phyloP scores from a whole-genome alignment of 1,284 basidiomycete genomes.

The Rhodotorula sp. region DNA sequence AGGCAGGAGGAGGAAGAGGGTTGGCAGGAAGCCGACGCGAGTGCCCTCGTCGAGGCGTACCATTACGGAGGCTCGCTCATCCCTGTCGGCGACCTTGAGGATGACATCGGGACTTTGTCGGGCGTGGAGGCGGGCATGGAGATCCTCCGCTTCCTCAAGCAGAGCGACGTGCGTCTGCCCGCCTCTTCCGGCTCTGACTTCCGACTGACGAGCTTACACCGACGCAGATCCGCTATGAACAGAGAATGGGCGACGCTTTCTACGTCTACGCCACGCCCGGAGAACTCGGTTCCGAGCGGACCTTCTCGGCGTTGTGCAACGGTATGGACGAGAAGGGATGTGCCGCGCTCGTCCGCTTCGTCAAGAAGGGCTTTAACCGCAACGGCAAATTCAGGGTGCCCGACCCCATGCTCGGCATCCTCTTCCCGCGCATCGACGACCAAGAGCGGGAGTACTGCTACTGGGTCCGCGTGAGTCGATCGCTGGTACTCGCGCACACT shows the following conservation, averaged over 20 bases:
- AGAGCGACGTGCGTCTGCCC: slow-evolving; percentile 57
- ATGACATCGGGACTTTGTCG: slow-evolving; percentile 67
- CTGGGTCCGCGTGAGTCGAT: slow-evolving; percentile 67
- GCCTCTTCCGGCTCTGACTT: background rate
- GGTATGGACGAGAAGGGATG: slow-evolving; percentile 68
- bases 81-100: slow-evolving; percentile 65
- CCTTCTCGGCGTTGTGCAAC: slow-evolving; percentile 78
- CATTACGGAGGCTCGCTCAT: slow-evolving; percentile 88
- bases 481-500: background rate
- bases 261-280: slow-evolving; percentile 78
- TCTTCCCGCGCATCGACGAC: slow-evolving; percentile 52
- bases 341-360: slow-evolving; percentile 77
- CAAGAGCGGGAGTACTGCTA: slow-evolving; percentile 64
- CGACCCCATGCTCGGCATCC: slow-evolving; percentile 83
- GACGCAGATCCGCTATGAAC: slow-evolving; percentile 70
- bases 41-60: slow-evolving; percentile 72
- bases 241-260: slow-evolving; percentile 78
- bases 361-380: slow-evolving; percentile 56
- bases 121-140: slow-evolving; percentile 78
- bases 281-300: slow-evolving; percentile 70
- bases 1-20: slow-evolving; percentile 19
- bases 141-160: slow-evolving; percentile 76
- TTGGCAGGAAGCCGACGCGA: background rate
- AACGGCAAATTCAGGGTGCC: slow-evolving; percentile 40
- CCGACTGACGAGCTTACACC: background rate